Base-by-base conservation (phyloP, 257 asterid genomes). In the Mentha longifolia region DNA sequence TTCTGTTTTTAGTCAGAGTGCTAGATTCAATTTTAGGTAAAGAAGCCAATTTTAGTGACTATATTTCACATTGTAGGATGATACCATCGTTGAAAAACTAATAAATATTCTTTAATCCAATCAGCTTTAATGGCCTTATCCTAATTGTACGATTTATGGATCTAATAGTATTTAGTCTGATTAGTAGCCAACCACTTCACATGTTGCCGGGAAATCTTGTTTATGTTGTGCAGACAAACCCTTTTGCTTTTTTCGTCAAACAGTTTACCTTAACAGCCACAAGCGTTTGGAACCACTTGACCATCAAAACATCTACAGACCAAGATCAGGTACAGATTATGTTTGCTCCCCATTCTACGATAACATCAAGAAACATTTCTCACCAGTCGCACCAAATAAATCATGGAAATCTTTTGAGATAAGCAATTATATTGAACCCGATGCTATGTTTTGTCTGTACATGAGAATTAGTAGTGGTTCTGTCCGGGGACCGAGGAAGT, bases 291-390 rank as follows among this genome's bases (percentile, higher is more conserved):
- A 19, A 16, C 69, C 47, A 59, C 47, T 67, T 47, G 49, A 57
- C 72, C 45, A 43, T 43, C 54, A 63, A 55, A 41, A 56, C 6
- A n/a, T 15, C 43, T 56, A 41, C 55, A 39, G 19, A 11, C 58
- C 57, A 22, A 74, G 69, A 77, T 77, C 77, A 37, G 28, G 30
- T 58, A 49, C 12, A 71, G 77, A 77, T 77, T 65, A 57, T 65
- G 52, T 58, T 41, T 65, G 81, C 81, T 58, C 74, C 74, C 77
- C 77, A 56, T 45, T 64, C 55, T 0, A 41, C 14, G 33, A 41
- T 43, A 65, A 57, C 16, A 47, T 58, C 70, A 46, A 43, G 43
- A 65, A 9, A 35, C 28, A 16, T 73, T 65, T 28, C 47, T 55
- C 60, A 55, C 13, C 65, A 65, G 42, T 51, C 77, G 73, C 78